A percentile compares a stretch with the other conserved stretches of the same genome.
Conservation (phyloP, 805 yeast species). For the Starmerella powellii region DNA sequence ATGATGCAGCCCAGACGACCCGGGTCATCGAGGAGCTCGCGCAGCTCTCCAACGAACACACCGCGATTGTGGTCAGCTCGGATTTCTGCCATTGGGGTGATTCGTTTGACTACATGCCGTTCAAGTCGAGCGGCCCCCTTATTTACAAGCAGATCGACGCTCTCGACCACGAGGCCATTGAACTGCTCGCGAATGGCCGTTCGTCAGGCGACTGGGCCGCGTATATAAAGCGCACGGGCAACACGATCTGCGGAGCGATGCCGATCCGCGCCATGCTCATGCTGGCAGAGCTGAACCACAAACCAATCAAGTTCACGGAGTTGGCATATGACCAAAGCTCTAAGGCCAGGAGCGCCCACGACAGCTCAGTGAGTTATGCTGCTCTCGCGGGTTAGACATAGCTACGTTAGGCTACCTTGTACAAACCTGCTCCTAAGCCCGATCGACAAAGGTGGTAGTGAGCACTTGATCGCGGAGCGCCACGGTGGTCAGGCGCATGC, state of each 20-base stretch:
- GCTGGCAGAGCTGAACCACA: constrained; percentile 35
- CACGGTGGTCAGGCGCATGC: too few species aligned
- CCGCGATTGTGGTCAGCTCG: constrained; percentile 67
- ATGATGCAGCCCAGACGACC: constrained; percentile 34
- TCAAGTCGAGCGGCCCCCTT: constrained; percentile 26
- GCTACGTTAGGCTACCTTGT: too few species aligned
- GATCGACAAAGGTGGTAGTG: too few species aligned
- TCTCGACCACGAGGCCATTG: constrained; percentile 63
- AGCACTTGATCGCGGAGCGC: too few species aligned
- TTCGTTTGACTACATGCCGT: constrained; percentile 40
- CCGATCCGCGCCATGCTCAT: constrained; percentile 59
- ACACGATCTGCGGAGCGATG: constrained; percentile 87
- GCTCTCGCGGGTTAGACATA: constrained; percentile 53
- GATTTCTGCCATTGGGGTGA: constrained; percentile 96
- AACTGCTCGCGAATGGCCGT: constrained; percentile 42
- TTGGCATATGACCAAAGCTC: constrained; percentile 71
- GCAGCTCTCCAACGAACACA: constrained; percentile 43
- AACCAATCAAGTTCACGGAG: constrained; percentile 46
- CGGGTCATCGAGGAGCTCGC: constrained; percentile 39
- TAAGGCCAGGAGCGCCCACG: constrained; percentile 35
- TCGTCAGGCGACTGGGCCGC: constrained; percentile 44
- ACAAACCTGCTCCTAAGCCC: too few species aligned
- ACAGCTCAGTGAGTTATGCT: constrained; percentile 86
- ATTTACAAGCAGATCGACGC: constrained; percentile 63
- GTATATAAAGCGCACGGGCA: constrained; percentile 60